These are phyloP conservation scores for Aciculoconidium aculeatum DNA, from an alignment of 805 yeast genomes.

Conservation along the genomic window DNA sequence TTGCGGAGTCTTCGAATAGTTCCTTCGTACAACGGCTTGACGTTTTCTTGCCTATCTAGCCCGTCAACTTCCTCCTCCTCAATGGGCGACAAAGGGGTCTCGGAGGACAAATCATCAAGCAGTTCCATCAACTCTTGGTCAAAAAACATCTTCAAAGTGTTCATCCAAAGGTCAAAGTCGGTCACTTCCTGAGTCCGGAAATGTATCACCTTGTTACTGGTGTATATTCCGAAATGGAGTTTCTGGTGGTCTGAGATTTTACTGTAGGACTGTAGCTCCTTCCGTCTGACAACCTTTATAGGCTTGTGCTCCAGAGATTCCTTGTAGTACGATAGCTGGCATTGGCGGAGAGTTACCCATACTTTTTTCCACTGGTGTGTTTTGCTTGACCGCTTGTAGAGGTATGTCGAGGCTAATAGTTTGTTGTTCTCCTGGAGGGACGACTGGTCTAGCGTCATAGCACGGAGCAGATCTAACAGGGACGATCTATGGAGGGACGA, in stretches of 20 bases:
- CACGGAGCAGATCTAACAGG: neutral
- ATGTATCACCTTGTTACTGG: constrained; percentile 17
- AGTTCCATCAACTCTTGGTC: too few relatives aligned
- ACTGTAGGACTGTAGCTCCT: constrained; percentile 14
- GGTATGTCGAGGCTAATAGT: constrained; percentile 19
- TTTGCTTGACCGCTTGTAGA: constrained; percentile 25
- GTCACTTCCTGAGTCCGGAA: constrained; percentile 11
- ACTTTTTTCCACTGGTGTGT: constrained; percentile 33
- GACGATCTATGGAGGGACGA: too few relatives aligned
- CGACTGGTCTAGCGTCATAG: neutral
- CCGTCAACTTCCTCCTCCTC: too few relatives aligned
- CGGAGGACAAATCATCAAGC: constrained; percentile 4
- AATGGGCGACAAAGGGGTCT: constrained; percentile 2
- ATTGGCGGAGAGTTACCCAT: constrained; percentile 35
- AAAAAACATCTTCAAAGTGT: constrained; percentile 7
- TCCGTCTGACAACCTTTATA: constrained; percentile 22
- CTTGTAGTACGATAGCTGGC: constrained; percentile 35
- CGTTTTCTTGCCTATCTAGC: too few relatives aligned
- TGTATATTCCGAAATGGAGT: constrained; percentile 19
- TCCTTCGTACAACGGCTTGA: constrained; percentile 44
- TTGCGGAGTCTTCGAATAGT: constrained; percentile 33
- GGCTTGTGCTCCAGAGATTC: constrained; percentile 35
- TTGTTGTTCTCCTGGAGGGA: constrained; percentile 11
- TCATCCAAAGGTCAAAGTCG: constrained; percentile 13
- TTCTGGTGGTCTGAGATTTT: constrained; percentile 11